phyloP scores from a whole-genome alignment of 2,329 filamentous ascomycete genomes.

The Stemphylium vesicarium region DNA sequence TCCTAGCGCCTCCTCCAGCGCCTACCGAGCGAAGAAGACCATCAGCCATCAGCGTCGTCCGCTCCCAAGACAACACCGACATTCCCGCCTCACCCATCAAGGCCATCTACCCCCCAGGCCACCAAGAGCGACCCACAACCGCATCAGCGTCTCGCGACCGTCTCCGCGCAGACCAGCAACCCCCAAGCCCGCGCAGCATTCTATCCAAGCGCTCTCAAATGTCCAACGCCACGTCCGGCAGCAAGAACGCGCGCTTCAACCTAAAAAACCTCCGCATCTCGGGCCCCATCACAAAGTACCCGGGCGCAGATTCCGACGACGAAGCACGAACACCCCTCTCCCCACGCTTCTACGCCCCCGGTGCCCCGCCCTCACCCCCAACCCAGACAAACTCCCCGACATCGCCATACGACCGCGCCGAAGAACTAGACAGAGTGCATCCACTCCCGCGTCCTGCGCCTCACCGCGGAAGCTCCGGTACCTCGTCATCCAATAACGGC shows the following conservation, averaged over 20 bases:
- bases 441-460: slow-evolving; percentile 47
- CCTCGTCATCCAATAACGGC: not conserved
- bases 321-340: slow-evolving; percentile 61
- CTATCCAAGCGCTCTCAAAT: slow-evolving; percentile 43
- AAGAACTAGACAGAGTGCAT: slow-evolving; percentile 44
- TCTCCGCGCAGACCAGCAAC: slow-evolving; percentile 21
- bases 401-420: slow-evolving; percentile 41
- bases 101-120: slow-evolving; percentile 56
- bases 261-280: slow-evolving; percentile 65
- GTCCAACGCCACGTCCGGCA: slow-evolving; percentile 47
- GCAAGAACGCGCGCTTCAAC: slow-evolving; percentile 52
- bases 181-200: slow-evolving; percentile 45
- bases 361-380: slow-evolving; percentile 62
- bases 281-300: slow-evolving; percentile 57
- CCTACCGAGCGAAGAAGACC: slow-evolving; percentile 26
- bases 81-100: slow-evolving; percentile 52
- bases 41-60: slow-evolving; percentile 41
- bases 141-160: slow-evolving; percentile 31
- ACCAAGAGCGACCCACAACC: slow-evolving; percentile 33
- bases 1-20: not conserved
- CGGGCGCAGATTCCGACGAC: slow-evolving; percentile 51
- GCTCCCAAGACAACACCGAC: slow-evolving; percentile 28
- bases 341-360: slow-evolving; percentile 60
- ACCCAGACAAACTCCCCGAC: slow-evolving; percentile 44
- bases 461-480: slow-evolving; percentile 25